Percentiles rank a stretch among this genome's conserved stretches.
These are phyloP conservation scores for Pseudogymnoascus sp. DNA, from an alignment of 2,329 filamentous ascomycete species.

Conservation along the genomic window DNA sequence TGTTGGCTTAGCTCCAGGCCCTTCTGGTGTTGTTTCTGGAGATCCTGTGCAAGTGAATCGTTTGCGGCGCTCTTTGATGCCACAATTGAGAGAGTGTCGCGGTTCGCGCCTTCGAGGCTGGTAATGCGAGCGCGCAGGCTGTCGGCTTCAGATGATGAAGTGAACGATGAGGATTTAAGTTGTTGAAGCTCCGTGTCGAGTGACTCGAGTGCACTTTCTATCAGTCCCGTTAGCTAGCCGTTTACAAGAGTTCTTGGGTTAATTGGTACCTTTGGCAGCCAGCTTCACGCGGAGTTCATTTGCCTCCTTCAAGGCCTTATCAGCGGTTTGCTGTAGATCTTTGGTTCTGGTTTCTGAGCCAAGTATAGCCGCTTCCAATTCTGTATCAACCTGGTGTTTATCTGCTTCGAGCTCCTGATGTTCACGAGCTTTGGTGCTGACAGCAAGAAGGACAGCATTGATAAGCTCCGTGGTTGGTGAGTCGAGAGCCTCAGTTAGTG, in stretches of 20 bases:
- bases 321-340: slow-evolving; percentile 69
- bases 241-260: slow-evolving; percentile 5
- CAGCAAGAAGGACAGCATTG: slow-evolving; percentile 61
- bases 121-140: slow-evolving; percentile 74
- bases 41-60: slow-evolving; percentile 75
- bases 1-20: slow-evolving; percentile 77
- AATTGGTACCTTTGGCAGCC: slow-evolving; percentile 61
- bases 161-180: slow-evolving; percentile 66
- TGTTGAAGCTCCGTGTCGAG: slow-evolving; percentile 76
- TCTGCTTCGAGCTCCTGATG: slow-evolving; percentile 75
- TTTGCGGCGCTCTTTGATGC: slow-evolving; percentile 85
- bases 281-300: slow-evolving; percentile 75
- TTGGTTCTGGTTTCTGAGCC: slow-evolving; percentile 76
- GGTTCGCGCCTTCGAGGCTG: slow-evolving; percentile 83
- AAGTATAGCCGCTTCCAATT: slow-evolving; percentile 83
- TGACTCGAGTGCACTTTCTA: slow-evolving; percentile 67
- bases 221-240: slow-evolving; percentile 13
- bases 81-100: slow-evolving; percentile 79
- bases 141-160: slow-evolving; percentile 66
- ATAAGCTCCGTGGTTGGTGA: slow-evolving; percentile 73
- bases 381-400: slow-evolving; percentile 83
- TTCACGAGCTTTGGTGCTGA: slow-evolving; percentile 73
- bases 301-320: slow-evolving; percentile 76
- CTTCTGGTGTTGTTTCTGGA: slow-evolving; percentile 83
- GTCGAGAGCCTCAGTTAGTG: slow-evolving; percentile 52